Evolutionary conservation across 148 eudicot genomes (phyloP), one percentile per base, ranked within the genome.

Genomic region (Camellia japonica): DNA sequence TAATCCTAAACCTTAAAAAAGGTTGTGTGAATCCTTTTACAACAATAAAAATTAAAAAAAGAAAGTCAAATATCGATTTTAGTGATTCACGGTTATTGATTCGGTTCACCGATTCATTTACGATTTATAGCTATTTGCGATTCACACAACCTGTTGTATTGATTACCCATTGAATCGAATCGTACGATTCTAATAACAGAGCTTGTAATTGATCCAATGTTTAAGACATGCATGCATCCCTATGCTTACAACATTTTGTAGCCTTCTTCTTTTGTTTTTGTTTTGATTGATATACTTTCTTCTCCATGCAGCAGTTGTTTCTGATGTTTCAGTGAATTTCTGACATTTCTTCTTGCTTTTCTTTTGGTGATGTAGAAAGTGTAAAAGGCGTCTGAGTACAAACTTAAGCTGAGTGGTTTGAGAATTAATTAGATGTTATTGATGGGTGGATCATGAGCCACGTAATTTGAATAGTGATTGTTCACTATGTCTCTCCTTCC

Each of bases 301-400:
- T 61, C 12, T 2, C 41, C 56, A 43, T 75, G 68, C 46, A 12
- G 20, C 68, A 75, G 55, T n/a, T 61, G 78, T 9, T 11, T 75
- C 52, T 55, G 47, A 41, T 52, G 44, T 75, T 62, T 61, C 68
- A 30, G 7, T 14, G 14, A 56, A 74, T 8, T 14, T 64, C 30
- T 77, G 79, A 47, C 12, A 2, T 14, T 16, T 23, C 70, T 77
- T 64, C 1, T 76, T 12, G 56, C 14, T 73, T 73, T 23, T 73
- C 18, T 76, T 61, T 62, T 76, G 78, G 55, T 46, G 78, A 41
- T 62, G 52, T 19, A 23, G 30, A 12, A 20, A 12, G 42, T 77
- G 15, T 14, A 15, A 58, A 64, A 20, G 46, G 71, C 23, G 9
- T 49, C 42, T 10, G 19, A 63, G 59, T 23, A 18, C 68, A 75